Evolutionary conservation across 1,139 yeast species (phyloP).

Genomic region (Blastobotrys apis): DNA sequence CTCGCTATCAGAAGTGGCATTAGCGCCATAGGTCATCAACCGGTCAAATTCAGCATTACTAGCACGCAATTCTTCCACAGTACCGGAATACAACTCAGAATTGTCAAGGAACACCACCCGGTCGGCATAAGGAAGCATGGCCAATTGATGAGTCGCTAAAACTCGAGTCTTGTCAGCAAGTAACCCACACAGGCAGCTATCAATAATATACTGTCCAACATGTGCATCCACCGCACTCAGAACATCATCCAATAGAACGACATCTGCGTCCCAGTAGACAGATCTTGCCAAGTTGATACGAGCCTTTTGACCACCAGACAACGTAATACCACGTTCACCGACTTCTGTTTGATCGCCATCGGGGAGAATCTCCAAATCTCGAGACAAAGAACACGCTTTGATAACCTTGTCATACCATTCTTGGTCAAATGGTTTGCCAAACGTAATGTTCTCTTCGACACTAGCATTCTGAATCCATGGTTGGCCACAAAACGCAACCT

Average conservation of each 20-base stretch:
- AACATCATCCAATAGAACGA: conserved; percentile 76
- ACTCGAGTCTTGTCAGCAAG: conserved; percentile 61
- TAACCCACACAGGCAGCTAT: conserved; percentile 59
- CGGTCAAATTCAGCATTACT: conserved; percentile 47
- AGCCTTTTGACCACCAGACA: conserved; percentile 94
- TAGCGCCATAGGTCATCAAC: conserved; percentile 48
- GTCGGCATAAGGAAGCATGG: conserved; percentile 65
- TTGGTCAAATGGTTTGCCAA: conserved; percentile 59
- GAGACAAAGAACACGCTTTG: conserved; percentile 59
- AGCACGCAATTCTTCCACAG: conserved; percentile 46
- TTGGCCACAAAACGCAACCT: conserved; percentile 43
- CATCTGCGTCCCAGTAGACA: conserved; percentile 65
- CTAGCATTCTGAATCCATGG: conserved; percentile 90
- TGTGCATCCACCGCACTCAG: conserved; percentile 89
- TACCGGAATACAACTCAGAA: conserved; percentile 40
- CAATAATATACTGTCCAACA: conserved; percentile 80
- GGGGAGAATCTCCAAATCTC: conserved; percentile 66
- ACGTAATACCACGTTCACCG: conserved; percentile 88
- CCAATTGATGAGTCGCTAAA: conserved; percentile 80
- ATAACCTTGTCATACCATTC: conserved; percentile 53
- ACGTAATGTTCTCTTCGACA: conserved; percentile 66
- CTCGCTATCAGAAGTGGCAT: conserved; percentile 34
- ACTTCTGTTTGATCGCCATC: conserved; percentile 85
- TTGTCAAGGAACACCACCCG: conserved; percentile 54
- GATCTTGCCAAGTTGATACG: conserved; percentile 81